These are phyloP conservation scores for Scleromitrula shiraiana DNA, from an alignment of 2,329 filamentous ascomycete species.

Conservation along the genomic window DNA sequence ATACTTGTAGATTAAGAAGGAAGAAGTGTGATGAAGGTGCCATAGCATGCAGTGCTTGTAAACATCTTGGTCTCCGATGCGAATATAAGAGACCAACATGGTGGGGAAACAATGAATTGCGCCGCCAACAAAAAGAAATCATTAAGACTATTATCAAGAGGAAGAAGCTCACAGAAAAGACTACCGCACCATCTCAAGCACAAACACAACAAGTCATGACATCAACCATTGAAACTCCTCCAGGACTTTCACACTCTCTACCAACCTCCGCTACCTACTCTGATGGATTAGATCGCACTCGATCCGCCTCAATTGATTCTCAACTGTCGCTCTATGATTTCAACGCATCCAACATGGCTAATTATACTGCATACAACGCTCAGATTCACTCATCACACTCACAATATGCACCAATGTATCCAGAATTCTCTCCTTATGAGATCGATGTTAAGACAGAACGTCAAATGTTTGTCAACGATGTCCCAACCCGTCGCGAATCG, in stretches of 20 bases:
- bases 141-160: constrained; percentile 98
- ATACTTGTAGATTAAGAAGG: constrained; percentile 57
- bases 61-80: constrained; percentile 69
- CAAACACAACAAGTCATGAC: constrained; percentile 41
- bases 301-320: constrained; percentile 73
- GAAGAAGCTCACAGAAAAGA: constrained; percentile 90
- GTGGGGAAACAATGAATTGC: constrained; percentile 91
- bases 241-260: constrained; percentile 71
- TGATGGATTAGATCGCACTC: constrained; percentile 62
- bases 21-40: constrained; percentile 64
- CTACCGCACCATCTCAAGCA: constrained; percentile 42
- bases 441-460: constrained; percentile 94
- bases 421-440: constrained; percentile 73
- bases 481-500: constrained; percentile 77
- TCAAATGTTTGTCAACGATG: constrained; percentile 87
- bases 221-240: constrained; percentile 54
- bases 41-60: constrained; percentile 57
- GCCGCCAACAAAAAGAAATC: constrained; percentile 80
- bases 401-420: constrained; percentile 37
- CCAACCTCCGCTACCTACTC: constrained; percentile 75
- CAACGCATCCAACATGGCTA: constrained; percentile 48
- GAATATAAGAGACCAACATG: constrained; percentile 96
- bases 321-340: constrained; percentile 68
- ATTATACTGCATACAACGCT: constrained; percentile 54
- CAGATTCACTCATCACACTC: constrained; percentile 48